Evolutionary conservation across 1,284 basidiomycete species (phyloP), one percentile per base, ranked within the genome.

Genomic region (Sphaerobolus stellatus): DNA sequence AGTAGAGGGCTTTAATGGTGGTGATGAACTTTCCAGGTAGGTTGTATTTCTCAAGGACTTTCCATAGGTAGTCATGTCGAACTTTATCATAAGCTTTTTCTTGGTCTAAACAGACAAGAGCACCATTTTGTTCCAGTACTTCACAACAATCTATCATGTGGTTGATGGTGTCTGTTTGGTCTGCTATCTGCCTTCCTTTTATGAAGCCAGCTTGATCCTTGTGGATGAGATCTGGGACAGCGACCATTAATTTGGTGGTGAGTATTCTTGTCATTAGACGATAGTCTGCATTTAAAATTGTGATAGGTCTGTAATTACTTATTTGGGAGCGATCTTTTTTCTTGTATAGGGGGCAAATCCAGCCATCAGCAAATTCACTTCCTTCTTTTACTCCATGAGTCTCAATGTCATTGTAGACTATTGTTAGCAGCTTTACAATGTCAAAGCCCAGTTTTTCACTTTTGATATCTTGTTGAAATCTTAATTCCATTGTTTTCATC

Each of bases 301-400:
- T 38, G 36, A 38, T 38, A n/a, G 36, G 36, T 7, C 36, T 38
- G 7, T 38, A 38, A 7, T 38, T 38, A 38, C 36, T 38, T 3
- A 38, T 7, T n/a, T 38, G n/a, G 36, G 36, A n/a, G 3, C 5
- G 36, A 7, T 38, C 36, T n/a, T 38, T 38, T 38, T 38, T 38
- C 36, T 38, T 38, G 22, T 38, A 38, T 3, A 3, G 3, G 22
- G 36, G 36, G 36, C 36, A 38, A 16, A 38, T 38, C 66, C 69
- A 69, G 2, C 71, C 71, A 2, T 61, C 52, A 0, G 64, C 51
- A 48, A 71, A 70, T 3, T 51, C 25, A 0, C 61, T 60, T 2
- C 46, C 52, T 14, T 36, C 30, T 11, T 46, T 38, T 3, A 65
- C 47, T 0, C 56, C 54, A 28, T 59, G 11, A 2, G 43, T n/a